Evolutionary conservation across 768 basidiomycete genomes (phyloP).

Genomic region (Pleurotus cornucopiae): DNA sequence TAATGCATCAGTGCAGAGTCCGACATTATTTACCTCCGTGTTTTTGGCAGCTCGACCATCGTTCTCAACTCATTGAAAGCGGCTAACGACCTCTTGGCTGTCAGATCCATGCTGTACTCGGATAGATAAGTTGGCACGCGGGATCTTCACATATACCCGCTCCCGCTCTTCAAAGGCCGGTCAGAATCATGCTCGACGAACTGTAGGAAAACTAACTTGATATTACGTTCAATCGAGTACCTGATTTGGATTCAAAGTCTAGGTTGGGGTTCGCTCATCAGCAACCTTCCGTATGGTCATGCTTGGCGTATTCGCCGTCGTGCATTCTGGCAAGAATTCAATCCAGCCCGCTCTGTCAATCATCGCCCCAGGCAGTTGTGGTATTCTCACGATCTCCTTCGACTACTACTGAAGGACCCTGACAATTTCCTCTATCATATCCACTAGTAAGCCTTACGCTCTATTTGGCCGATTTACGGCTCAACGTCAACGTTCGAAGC

Average conservation of each 20-base stretch:
- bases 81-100: conserved; percentile 37
- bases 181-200: neutral
- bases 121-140: conserved; percentile 21
- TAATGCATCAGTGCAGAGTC: conserved; percentile 16
- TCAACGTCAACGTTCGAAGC: neutral
- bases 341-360: conserved; percentile 17
- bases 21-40: conserved; percentile 24
- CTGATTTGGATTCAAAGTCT: neutral
- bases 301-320: conserved; percentile 33
- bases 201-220: neutral
- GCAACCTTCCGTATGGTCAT: conserved; percentile 28
- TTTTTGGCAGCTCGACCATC: conserved; percentile 27
- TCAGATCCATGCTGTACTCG: conserved; percentile 35
- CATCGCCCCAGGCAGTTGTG: conserved; percentile 27
- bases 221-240: neutral
- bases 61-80: conserved; percentile 30
- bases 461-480: no score
- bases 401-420: conserved; percentile 21
- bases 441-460: neutral
- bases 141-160: neutral
- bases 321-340: conserved; percentile 29
- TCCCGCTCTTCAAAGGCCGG: neutral
- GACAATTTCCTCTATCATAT: conserved; percentile 20
- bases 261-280: conserved; percentile 18
- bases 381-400: conserved; percentile 25